Evolutionary conservation across 2,329 filamentous ascomycete species (phyloP).

Genomic region (Intubia oerlemansii): DNA sequence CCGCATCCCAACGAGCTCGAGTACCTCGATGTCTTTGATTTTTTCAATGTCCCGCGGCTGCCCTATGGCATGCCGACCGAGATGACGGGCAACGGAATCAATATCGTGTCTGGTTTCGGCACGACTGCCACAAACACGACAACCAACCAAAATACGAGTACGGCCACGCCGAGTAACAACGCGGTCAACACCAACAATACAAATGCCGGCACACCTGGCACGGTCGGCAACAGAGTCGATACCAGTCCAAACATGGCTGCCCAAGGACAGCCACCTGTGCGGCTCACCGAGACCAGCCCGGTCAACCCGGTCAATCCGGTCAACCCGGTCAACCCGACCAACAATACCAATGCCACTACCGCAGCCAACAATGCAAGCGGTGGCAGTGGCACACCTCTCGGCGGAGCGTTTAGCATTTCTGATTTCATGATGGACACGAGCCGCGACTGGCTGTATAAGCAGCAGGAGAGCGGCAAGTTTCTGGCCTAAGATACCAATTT

Average conservation of each 20-base stretch:
- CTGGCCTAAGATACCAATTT: conserved; percentile 1
- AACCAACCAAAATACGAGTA: neutral
- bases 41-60: conserved; percentile 75
- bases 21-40: conserved; percentile 83
- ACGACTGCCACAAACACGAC: neutral
- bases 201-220: conserved; percentile 6
- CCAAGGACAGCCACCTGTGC: too few species aligned
- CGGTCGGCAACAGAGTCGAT: conserved; percentile 25
- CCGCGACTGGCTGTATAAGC: conserved; percentile 49
- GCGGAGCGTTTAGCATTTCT: conserved; percentile 61
- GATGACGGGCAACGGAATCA: conserved; percentile 3
- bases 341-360: too few species aligned
- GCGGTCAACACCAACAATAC: conserved; percentile 2
- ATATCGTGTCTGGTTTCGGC: conserved; percentile 2
- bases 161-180: neutral
- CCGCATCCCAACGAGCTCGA: conserved; percentile 69
- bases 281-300: too few species aligned
- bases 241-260: too few species aligned
- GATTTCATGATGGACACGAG: conserved; percentile 58
- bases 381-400: too few species aligned
- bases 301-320: too few species aligned
- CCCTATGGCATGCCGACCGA: conserved; percentile 20
- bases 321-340: too few species aligned
- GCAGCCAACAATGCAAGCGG: too few species aligned
- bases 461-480: conserved; percentile 2